Evolutionary conservation across 306 rosid genomes (phyloP).

Genomic region (Pterocarpus santalinus): DNA sequence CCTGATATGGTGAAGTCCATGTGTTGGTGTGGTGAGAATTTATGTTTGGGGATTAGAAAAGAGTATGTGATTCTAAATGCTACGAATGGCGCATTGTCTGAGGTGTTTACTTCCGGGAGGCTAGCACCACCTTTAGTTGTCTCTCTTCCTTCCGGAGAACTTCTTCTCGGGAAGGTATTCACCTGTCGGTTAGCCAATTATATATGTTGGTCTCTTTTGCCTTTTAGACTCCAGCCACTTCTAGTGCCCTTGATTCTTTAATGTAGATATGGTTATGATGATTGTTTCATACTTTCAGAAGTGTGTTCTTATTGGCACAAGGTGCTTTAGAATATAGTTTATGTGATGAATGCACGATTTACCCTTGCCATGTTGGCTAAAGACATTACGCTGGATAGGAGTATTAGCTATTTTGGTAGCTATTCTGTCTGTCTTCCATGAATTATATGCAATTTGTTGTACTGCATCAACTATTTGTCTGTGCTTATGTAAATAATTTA

Average conservation of each 20-base stretch:
- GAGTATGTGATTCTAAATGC: constrained; percentile 88
- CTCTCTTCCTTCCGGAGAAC: constrained; percentile 84
- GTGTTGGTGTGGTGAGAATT: constrained; percentile 96
- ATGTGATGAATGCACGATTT: constrained; percentile 26
- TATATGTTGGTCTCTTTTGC: background rate
- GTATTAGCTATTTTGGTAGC: no score
- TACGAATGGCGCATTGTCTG: constrained; percentile 76
- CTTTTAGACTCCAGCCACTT: background rate
- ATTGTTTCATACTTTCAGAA: background rate
- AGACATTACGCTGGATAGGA: no score
- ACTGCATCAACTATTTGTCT: background rate
- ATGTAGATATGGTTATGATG: background rate
- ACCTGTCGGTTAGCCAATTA: constrained; percentile 56
- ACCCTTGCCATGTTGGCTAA: background rate
- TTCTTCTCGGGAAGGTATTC: constrained; percentile 93
- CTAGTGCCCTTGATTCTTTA: background rate
- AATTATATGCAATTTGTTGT: background rate
- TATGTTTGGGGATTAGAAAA: constrained; percentile 84
- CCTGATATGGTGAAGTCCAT: constrained; percentile 90
- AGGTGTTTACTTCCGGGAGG: constrained; percentile 93
- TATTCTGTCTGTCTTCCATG: background rate
- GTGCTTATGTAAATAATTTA: background rate
- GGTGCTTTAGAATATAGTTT: constrained; percentile 6
- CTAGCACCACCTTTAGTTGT: constrained; percentile 90
- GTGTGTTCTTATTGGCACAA: constrained; percentile 3